phyloP scores from a whole-genome alignment of 2,329 filamentous ascomycete genomes.

The Zalaria sp. region DNA sequence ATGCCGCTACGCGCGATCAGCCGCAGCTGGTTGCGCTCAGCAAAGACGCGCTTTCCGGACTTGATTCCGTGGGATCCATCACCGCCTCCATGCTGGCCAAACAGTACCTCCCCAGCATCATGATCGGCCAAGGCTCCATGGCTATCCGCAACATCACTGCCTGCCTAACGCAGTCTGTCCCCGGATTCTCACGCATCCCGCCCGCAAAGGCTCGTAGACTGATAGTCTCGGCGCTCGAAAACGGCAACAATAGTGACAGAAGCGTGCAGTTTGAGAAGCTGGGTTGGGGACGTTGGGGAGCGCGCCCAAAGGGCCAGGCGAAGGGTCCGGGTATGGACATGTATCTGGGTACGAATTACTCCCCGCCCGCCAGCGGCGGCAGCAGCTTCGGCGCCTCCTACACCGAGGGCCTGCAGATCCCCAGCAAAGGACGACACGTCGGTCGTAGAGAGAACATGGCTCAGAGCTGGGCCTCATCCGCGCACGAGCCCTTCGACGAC shows the following conservation, averaged over 20 bases:
- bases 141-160: conserved; percentile 94
- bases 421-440: conserved; percentile 9
- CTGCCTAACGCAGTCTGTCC: conserved; percentile 82
- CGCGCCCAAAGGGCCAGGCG: conserved; percentile 55
- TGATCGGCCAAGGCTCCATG: conserved; percentile 77
- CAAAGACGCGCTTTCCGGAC: conserved; percentile 36
- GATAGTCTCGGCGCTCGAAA: conserved; percentile 81
- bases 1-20: conserved; percentile 30
- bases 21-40: conserved; percentile 25
- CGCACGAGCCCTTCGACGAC: conserved; percentile 7
- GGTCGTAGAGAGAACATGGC: not conserved
- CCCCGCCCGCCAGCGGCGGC: conserved; percentile 37
- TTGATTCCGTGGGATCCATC: conserved; percentile 69
- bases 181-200: conserved; percentile 79
- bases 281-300: conserved; percentile 94
- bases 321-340: conserved; percentile 19
- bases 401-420: conserved; percentile 13
- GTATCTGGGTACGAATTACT: conserved; percentile 22
- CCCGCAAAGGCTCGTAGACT: conserved; percentile 81
- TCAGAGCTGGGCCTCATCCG: conserved; percentile 8
- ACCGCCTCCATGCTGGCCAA: conserved; percentile 75
- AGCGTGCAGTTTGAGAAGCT: conserved; percentile 87
- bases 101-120: conserved; percentile 78
- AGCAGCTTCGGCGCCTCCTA: conserved; percentile 20
- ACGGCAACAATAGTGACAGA: conserved; percentile 44